Evolutionary conservation across 495 filamentous ascomycete genomes (phyloP).

Genomic region (Parathielavia hyrcaniae): DNA sequence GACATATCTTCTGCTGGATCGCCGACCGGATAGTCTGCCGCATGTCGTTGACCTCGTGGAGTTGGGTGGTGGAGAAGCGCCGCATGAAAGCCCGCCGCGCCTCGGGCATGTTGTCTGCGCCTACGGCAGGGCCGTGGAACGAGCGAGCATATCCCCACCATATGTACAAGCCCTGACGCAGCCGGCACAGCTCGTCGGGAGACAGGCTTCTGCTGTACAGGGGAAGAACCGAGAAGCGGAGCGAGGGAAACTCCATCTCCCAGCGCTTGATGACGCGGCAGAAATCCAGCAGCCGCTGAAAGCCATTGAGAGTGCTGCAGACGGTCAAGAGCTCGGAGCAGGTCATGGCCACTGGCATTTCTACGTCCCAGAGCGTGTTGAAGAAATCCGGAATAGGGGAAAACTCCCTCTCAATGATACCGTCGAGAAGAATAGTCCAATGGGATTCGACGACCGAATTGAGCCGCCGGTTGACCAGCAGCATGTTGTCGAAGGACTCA

Average conservation of each 20-base stretch:
- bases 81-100: slow-evolving; percentile 31
- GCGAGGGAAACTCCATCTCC: slow-evolving; percentile 61
- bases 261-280: slow-evolving; percentile 57
- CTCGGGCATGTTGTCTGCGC: slow-evolving; percentile 16
- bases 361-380: slow-evolving; percentile 46
- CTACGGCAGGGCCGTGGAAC: slow-evolving; percentile 29
- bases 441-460: slow-evolving; percentile 21
- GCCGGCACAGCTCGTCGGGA: slow-evolving; percentile 47
- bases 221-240: slow-evolving; percentile 58
- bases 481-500: slow-evolving; percentile 23
- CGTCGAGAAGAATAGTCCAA: slow-evolving; percentile 24
- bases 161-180: slow-evolving; percentile 63
- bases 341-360: background rate
- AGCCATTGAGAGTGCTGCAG: background rate
- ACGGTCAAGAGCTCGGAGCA: background rate
- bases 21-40: slow-evolving; percentile 29
- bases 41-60: slow-evolving; percentile 33
- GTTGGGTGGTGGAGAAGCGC: slow-evolving; percentile 31
- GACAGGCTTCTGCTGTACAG: slow-evolving; percentile 58
- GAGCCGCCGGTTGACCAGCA: slow-evolving; percentile 21
- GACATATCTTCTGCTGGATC: slow-evolving; percentile 35
- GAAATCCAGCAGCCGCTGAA: slow-evolving; percentile 33
- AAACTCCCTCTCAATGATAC: slow-evolving; percentile 45
- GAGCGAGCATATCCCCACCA: slow-evolving; percentile 54
- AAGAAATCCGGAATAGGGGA: slow-evolving; percentile 55